A percentile compares a stretch with the other conserved stretches of the same genome.
Evolutionary conservation across 805 yeast species (phyloP).

Genomic region (Metschnikowia similis): DNA sequence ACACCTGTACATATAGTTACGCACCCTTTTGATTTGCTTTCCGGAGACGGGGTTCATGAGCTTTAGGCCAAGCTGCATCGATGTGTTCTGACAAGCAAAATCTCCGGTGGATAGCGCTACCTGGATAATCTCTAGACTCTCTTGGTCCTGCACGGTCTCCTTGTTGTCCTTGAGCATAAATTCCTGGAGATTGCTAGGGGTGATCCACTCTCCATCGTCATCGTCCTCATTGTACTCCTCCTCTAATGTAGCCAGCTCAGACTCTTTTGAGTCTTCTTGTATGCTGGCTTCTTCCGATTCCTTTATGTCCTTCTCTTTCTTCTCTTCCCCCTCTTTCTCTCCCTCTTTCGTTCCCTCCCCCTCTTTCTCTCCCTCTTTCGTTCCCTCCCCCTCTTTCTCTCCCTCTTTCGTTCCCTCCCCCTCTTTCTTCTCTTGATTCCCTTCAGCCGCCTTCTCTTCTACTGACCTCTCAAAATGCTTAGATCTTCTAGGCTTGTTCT

Average conservation of each 20-base stretch:
- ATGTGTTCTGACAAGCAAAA: constrained; percentile 95
- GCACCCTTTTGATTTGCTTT: constrained; percentile 72
- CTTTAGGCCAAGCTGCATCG: constrained; percentile 84
- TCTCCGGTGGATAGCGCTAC: constrained; percentile 93
- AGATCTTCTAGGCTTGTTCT: constrained; percentile 4
- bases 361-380: not conserved
- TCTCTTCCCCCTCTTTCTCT: not conserved
- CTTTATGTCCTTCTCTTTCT: not conserved
- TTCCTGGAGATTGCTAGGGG: constrained; percentile 76
- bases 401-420: not conserved
- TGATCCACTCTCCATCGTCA: constrained; percentile 88
- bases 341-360: not conserved
- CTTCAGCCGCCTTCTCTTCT: not conserved
- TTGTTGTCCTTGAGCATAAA: constrained; percentile 63
- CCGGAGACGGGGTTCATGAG: constrained; percentile 85
- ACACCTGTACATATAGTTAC: constrained; percentile 93
- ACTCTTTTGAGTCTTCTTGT: not conserved
- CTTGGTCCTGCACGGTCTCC: constrained; percentile 46
- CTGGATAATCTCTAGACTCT: constrained; percentile 39
- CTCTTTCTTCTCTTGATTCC: not conserved
- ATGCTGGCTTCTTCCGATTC: not conserved
- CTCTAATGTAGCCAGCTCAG: constrained; percentile 14
- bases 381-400: not conserved
- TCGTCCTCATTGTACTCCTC: constrained; percentile 71
- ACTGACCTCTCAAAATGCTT: not conserved